Conservation (phyloP, 805 yeast genomes). For the Zygosaccharomyces kombuchaensis region DNA sequence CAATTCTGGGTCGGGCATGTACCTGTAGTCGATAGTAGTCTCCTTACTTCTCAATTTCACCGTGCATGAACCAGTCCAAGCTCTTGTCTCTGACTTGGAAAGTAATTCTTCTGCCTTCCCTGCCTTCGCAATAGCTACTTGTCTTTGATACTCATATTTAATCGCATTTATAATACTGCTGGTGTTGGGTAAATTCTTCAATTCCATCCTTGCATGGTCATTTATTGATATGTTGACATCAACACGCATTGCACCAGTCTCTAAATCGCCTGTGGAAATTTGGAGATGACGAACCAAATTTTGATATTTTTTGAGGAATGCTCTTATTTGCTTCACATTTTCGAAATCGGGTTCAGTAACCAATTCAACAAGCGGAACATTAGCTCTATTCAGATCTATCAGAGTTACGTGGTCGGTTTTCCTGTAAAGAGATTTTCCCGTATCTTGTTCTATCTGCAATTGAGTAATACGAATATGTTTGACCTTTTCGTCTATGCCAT, state of each 20-base stretch:
- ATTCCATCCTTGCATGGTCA: conserved; percentile 70
- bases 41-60: conserved; percentile 71
- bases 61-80: conserved; percentile 83
- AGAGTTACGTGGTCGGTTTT: conserved; percentile 36
- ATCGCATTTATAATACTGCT: conserved; percentile 76
- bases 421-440: conserved; percentile 70
- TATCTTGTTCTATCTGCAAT: conserved; percentile 91
- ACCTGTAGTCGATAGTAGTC: conserved; percentile 78
- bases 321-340: conserved; percentile 59
- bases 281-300: conserved; percentile 60
- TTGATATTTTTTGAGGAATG: conserved; percentile 79
- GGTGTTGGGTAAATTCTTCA: conserved; percentile 83
- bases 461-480: conserved; percentile 64
- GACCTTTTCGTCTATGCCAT: conserved; percentile 43
- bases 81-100: conserved; percentile 63
- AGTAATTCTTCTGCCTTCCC: conserved; percentile 34
- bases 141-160: conserved; percentile 68
- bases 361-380: conserved; percentile 82
- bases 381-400: conserved; percentile 80
- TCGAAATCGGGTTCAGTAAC: conserved; percentile 88
- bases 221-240: conserved; percentile 89
- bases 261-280: conserved; percentile 86
- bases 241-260: conserved; percentile 90
- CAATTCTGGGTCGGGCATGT: conserved; percentile 91
- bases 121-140: conserved; percentile 44